Evolutionary conservation across 768 basidiomycete genomes (phyloP).

Genomic region (Glaciozyma martinii): DNA sequence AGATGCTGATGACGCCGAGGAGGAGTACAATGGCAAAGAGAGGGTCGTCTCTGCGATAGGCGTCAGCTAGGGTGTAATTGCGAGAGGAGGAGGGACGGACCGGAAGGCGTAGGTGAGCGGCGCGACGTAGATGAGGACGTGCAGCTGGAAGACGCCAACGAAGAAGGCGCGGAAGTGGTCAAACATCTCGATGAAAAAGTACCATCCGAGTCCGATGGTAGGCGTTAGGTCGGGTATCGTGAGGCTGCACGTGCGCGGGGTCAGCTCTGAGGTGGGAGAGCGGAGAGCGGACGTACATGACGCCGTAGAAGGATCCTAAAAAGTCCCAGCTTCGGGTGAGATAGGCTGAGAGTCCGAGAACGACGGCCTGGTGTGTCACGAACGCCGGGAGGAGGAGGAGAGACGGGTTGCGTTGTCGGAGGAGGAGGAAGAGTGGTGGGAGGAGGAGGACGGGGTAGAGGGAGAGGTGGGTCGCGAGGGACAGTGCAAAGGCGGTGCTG

Average conservation of each 20-base stretch:
- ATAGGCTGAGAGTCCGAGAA: constrained; percentile 6
- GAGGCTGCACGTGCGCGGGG: constrained; percentile 47
- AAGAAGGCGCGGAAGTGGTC: constrained; percentile 95
- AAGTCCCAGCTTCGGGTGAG: constrained; percentile 30
- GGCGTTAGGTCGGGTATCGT: constrained; percentile 82
- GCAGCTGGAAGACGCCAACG: constrained; percentile 82
- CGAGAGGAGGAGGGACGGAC: not conserved
- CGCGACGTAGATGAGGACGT: constrained; percentile 68
- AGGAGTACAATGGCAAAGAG: constrained; percentile 70
- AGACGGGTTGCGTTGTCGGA: constrained; percentile 39
- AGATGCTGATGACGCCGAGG: constrained; percentile 64
- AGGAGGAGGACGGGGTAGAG: constrained; percentile 62
- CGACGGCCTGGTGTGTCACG: constrained; percentile 44
- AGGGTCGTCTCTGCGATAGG: constrained; percentile 59
- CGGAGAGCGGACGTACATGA: constrained; percentile 21
- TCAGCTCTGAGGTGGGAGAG: not conserved
- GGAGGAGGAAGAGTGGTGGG: constrained; percentile 56
- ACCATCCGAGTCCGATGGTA: constrained; percentile 94
- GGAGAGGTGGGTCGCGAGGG: constrained; percentile 63
- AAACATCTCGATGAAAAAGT: constrained; percentile 99
- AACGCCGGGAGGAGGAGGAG: constrained; percentile 47
- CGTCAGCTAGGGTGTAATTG: not conserved
- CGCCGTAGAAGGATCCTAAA: constrained; percentile 20
- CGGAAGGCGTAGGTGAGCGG: constrained; percentile 47
- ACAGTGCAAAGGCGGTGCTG: constrained; percentile 55